A percentile compares a stretch with the other conserved stretches of the same genome.
phyloP scores from a whole-genome alignment of 2,329 filamentous ascomycete genomes.

The Didymella exigua region DNA sequence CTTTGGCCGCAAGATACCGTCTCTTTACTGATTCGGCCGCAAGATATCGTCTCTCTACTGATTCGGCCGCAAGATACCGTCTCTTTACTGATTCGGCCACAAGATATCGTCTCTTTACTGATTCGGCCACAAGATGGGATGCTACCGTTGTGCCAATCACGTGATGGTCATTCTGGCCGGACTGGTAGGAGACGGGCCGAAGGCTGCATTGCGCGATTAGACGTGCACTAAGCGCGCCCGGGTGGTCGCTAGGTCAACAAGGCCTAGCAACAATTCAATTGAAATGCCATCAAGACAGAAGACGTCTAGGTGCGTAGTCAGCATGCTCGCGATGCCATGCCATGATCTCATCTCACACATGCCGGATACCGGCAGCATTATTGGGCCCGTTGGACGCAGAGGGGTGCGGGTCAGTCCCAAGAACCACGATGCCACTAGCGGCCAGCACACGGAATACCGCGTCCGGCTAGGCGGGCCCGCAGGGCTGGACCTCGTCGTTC shows the following conservation, averaged over 20 bases:
- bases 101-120: background rate
- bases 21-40: too few species aligned
- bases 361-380: background rate
- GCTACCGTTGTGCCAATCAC: background rate
- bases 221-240: slow-evolving; percentile 1
- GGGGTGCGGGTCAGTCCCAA: background rate
- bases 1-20: too few species aligned
- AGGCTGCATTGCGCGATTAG: slow-evolving; percentile 7
- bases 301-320: background rate
- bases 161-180: background rate
- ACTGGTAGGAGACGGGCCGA: slow-evolving; percentile 3
- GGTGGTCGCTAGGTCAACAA: background rate
- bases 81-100: too few species aligned
- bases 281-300: too few species aligned
- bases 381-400: background rate
- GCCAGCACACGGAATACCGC: background rate
- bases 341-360: background rate
- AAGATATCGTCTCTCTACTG: too few species aligned
- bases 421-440: background rate
- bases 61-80: too few species aligned
- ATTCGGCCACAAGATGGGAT: too few species aligned
- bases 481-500: slow-evolving; percentile 1
- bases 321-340: background rate
- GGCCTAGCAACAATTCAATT: too few species aligned
- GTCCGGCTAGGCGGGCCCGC: background rate